Evolutionary conservation across 257 asterid species (phyloP).

Genomic region (Solanum arcanum): DNA sequence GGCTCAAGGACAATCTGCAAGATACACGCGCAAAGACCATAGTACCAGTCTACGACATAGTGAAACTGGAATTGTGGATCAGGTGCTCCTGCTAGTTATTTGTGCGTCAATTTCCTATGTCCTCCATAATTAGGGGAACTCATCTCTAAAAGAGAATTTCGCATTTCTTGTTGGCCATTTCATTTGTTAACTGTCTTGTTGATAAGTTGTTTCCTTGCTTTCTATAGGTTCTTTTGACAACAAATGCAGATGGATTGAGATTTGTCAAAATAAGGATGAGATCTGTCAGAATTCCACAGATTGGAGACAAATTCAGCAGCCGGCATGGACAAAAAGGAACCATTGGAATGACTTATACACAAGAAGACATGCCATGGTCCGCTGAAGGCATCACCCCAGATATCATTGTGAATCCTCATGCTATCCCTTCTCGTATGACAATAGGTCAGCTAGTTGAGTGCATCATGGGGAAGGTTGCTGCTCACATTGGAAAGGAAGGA

Average conservation of each 20-base stretch:
- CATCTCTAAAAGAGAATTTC: neutral
- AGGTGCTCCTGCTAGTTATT: conserved; percentile 1
- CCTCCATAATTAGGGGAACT: neutral
- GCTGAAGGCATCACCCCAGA: conserved; percentile 19
- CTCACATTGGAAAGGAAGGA: conserved; percentile 21
- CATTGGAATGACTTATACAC: conserved; percentile 13
- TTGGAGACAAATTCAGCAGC: conserved; percentile 27
- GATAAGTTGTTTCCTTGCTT: conserved; percentile 5
- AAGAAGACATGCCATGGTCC: conserved; percentile 22
- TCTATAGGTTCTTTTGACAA: conserved; percentile 51
- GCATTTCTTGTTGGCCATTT: neutral
- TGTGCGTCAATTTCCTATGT: neutral
- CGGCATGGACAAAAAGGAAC: conserved; percentile 25
- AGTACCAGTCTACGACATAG: conserved; percentile 94
- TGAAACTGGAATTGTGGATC: conserved; percentile 93
- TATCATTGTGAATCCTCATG: conserved; percentile 21
- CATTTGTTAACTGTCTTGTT: neutral
- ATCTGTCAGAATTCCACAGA: conserved; percentile 90
- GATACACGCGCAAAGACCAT: conserved; percentile 87
- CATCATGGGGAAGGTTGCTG: conserved; percentile 20
- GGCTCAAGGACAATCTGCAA: conserved; percentile 74
- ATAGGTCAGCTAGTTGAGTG: conserved; percentile 22
- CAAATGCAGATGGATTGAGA: conserved; percentile 90
- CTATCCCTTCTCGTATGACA: conserved; percentile 25
- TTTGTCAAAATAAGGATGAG: conserved; percentile 90